Evolutionary conservation across 2,329 filamentous ascomycete genomes (phyloP), one percentile per base, ranked within the genome.

Genomic region (Scolecobasidium constrictum): DNA sequence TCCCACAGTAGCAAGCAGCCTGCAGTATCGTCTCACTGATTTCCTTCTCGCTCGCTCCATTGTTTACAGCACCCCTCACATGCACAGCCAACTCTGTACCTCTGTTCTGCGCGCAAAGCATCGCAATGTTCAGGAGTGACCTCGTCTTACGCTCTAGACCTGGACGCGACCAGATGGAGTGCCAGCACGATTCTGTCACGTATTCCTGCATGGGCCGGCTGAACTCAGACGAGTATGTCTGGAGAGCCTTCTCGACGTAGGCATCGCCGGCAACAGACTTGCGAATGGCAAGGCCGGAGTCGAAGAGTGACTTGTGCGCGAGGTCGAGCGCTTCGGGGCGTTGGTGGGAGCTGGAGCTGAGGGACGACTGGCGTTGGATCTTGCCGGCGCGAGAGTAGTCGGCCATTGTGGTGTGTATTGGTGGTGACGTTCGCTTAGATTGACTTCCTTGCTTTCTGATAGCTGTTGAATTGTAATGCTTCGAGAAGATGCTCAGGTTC

Each of bases 161-260:
- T 0, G 75, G 76, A 5, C 78, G 69, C 3, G 72, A 72, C 78
- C 78, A 83, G 19, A 72, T 69, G 46, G 69, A 69, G 12, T 77
- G 77, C 78, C 77, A 82, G 60, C 72, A 75, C 55, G 67, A 73
- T 58, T 81, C 77, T 1, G 77, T 80, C 2, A 78, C 70, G 33
- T 40, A 41, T 35, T 46, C 44, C 57, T 81, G 77, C 50, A 74
- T 73, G 0, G 77, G 72, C 31, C 65, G 62, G 2, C 74, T 66
- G 57, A 80, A 82, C n/a, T 74, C 69, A 7, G 69, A 72, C 1
- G 72, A 67, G 3, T 71, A 72, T 43, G 71, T 71, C n/a, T 62
- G 61, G 7, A 80, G 62, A 2, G 77, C 69, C 3, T 61, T 63
- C 51, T 78, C 67, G 43, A 81, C 77, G 50, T 80, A 78, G 31